Evolutionary conservation across 805 yeast genomes (phyloP).

Genomic region (Metschnikowia baotianmanensis): DNA sequence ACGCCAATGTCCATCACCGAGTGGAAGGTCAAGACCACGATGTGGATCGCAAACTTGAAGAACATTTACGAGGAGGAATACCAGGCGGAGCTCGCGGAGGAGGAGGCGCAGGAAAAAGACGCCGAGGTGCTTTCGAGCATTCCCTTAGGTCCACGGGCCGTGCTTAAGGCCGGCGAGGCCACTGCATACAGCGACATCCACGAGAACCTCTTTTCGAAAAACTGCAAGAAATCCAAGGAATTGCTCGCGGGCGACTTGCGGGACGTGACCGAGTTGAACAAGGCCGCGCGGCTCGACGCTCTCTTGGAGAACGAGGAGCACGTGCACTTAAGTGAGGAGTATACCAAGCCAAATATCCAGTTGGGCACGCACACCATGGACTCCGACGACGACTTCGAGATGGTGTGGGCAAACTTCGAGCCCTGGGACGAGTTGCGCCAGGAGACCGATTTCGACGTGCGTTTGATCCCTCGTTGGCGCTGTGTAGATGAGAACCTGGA

Average conservation of each 20-base stretch:
- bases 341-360: slow-evolving; percentile 35
- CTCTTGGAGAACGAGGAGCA: slow-evolving; percentile 32
- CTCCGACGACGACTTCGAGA: slow-evolving; percentile 42
- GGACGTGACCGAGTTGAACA: slow-evolving; percentile 36
- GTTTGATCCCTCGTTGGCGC: slow-evolving; percentile 34
- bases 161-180: slow-evolving; percentile 15
- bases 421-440: slow-evolving; percentile 45
- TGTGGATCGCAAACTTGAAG: slow-evolving; percentile 17
- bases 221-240: slow-evolving; percentile 19
- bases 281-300: slow-evolving; percentile 33
- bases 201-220: slow-evolving; percentile 25
- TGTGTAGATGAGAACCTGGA: slow-evolving; percentile 3
- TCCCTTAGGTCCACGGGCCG: slow-evolving; percentile 17
- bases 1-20: slow-evolving; percentile 48
- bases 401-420: slow-evolving; percentile 44
- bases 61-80: slow-evolving; percentile 13
- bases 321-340: slow-evolving; percentile 26
- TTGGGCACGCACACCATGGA: slow-evolving; percentile 37
- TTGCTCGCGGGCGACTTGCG: slow-evolving; percentile 27
- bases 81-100: neutral
- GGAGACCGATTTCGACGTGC: slow-evolving; percentile 39
- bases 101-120: neutral
- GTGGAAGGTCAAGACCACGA: slow-evolving; percentile 30
- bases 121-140: slow-evolving; percentile 13
- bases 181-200: slow-evolving; percentile 27